Base-by-base conservation (phyloP, 331 rosid genomes). In the Cydonia oblonga region DNA sequence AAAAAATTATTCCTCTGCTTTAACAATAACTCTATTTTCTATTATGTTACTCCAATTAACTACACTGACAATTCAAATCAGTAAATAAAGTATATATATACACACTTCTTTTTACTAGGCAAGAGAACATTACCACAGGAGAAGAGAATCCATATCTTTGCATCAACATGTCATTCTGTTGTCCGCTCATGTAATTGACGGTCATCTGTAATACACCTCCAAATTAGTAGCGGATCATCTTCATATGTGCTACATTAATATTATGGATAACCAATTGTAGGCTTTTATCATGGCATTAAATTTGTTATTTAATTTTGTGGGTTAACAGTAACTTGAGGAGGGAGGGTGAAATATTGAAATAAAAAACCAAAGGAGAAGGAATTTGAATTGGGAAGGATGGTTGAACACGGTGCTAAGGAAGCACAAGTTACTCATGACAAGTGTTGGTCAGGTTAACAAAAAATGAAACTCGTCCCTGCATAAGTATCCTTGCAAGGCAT, bases 121-220 rank as follows among this genome's bases (percentile, higher is more conserved):
- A 26, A 66, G 75, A 75, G 68, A 56, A 73, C 75, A 72, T 49
- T 84, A 93, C 97, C 97, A 85, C 95, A 18, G 92, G 70, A 28
- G 98, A 93, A 33, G 98, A 91, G 76, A 93, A 93, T 29, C 98
- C 98, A 69, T 89, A 93, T 91, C 91, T 85, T 75, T 91, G 95
- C 92, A 93, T 85, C 65, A 87, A 69, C 77, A 79, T 59, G 81
- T 77, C 71, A 74, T 89, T 93, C 82, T 84, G 79, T 84, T 85
- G 92, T 32, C 83, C 72, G 44, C 80, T 84, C 92, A 87, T 83
- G 87, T 89, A 93, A 81, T 79, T 78, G 75, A 93, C 76, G 32
- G 98, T 93, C 96, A 93, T 86, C 98, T 93, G 96, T 75, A 49
- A 76, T 75, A 76, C 54, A 22, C 68, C 77, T 46, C 11, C 16